Base-by-base conservation (phyloP, 2,329 filamentous ascomycete species). In the Apiospora marii region DNA sequence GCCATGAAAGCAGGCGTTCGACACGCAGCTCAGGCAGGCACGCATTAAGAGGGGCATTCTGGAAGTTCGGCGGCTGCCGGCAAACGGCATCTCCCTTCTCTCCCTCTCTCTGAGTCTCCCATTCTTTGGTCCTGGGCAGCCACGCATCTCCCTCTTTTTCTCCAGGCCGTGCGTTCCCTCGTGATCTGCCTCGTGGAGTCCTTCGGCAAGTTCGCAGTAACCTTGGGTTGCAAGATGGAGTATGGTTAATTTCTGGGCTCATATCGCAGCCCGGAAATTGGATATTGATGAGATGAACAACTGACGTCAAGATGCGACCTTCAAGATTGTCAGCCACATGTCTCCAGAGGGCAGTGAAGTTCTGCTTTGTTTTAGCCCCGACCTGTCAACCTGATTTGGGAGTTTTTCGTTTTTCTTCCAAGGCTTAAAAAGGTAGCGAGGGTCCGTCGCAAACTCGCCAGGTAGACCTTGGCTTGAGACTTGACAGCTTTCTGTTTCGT, bases 291-390 rank as follows among this genome's bases (percentile, higher is more conserved):
- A 64, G 58, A 64, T 64, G 58, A 64, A 64, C 34, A 64, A 41
- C 41, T 64, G 58, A 64, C 58, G 58, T 64, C 58, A 64, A 64
- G 34, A 64, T 64, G 41, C 58, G 22, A n/a, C 58, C n/a, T 41
- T 16, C 30, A 61, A 37, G 30, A 22, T 34, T 58, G 53, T 22
- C 34, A 37, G 34, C 19, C 46, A 64, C 51, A 58, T 41, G 58
- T 41, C 58, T 64, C 58, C 53, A 37, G 58, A 41, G 58, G 58
- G 58, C 58, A 41, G 58, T 64, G 58, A 41, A 41, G 4, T 13
- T 64, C 10, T 64, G 58, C 8, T 64, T 4, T 64, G 58, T 64
- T 41, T 64, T 64, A 64, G 58, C n/a, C 10, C 58, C 58, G 58
- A 37, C 58, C 58, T 64, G 58, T 64, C 58, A 64, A 64, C 30